Base-by-base conservation (phyloP, 495 filamentous ascomycete genomes). In the Aspergillus leporis region DNA sequence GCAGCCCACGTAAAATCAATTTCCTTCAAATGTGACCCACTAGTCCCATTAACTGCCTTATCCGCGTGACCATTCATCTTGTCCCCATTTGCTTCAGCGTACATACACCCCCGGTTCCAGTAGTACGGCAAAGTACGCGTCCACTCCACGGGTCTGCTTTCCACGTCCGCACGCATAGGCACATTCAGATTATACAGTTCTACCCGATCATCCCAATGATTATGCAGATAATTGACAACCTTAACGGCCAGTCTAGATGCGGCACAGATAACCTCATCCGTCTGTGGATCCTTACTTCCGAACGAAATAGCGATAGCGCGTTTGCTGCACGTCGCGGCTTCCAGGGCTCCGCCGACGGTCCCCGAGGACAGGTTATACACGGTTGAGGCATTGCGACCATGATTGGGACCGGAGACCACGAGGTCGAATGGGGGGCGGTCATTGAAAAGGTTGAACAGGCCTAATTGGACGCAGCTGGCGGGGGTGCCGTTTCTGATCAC, bases 351-450 rank as follows among this genome's bases (percentile, higher is more conserved):
- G 32, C 94, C 94, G 18, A 98, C 75, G 0, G 94, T 98, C 6
- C 94, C 94, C 18, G 86, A 90, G 36, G 86, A 90, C 28, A 98
- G 78, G 38, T 89, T 89, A 71, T 97, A 97, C 45, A 97, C 85
- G 0, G 94, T 91, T 0, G 93, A 97, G 16, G 90, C 90, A 73
- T 98, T 98, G 52, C 93, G 80, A 22, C 94, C 94, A 74, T 96
- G 97, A 66, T 98, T 98, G 2, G 94, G 94, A 5, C 94, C 94
- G 7, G 83, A 88, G 25, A 98, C 83, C 0, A 98, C 92, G 2
- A 98, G 81, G 70, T 97, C 92, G 55, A 97, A 77, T 12, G 83
- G 83, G 5, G 84, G 86, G 25, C 85, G 83, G 61, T 89, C 84
- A 34, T 81, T 72, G 78, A 95, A 97, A 78, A 91, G 91, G 74